Base-by-base conservation (phyloP, 805 yeast species). In the Wickerhamiella azyma region DNA sequence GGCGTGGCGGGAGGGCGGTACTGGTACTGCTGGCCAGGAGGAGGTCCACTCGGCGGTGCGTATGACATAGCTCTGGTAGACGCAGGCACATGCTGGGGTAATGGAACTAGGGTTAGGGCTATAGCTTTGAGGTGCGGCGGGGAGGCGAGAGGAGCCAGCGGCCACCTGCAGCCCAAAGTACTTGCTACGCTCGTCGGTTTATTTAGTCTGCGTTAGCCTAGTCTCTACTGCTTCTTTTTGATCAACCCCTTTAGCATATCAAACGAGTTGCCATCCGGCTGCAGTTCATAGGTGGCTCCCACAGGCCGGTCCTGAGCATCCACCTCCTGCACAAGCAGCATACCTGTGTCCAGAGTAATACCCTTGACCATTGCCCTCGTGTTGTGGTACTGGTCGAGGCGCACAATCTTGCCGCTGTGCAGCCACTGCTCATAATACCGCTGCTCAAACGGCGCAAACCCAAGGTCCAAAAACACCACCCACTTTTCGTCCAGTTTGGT, bases 181-280 rank as follows among this genome's bases (percentile, higher is more conserved):
- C n/a, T n/a, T n/a, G n/a, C n/a, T n/a, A n/a, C n/a, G n/a, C n/a
- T n/a, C n/a, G n/a, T n/a, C n/a, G n/a, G n/a, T n/a, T n/a, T n/a
- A n/a, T n/a, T n/a, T n/a, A n/a, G n/a, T n/a, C n/a, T n/a, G n/a
- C n/a, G n/a, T n/a, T n/a, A n/a, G n/a, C n/a, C n/a, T n/a, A n/a
- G n/a, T n/a, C n/a, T n/a, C n/a, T n/a, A 30, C 33, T 30, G 64
- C 57, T 78, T 81, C 49, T 68, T 77, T 16, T 79, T 81, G 14
- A 89, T 81, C 52, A 92, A 68, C 0, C 97, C 97, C 54, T 74
- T 81, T 66, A 92, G 82, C 71, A 92, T 88, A 60, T 92, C 97
- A 58, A 92, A 92, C 2, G 96, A 85, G 60, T 92, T 92, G 1
- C 99, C 98, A 62, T 92, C 98, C 0, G 99, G 97, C 61, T 88